Evolutionary conservation across 495 filamentous ascomycete species (phyloP).

Genomic region (Annulohypoxylon maeteangense): DNA sequence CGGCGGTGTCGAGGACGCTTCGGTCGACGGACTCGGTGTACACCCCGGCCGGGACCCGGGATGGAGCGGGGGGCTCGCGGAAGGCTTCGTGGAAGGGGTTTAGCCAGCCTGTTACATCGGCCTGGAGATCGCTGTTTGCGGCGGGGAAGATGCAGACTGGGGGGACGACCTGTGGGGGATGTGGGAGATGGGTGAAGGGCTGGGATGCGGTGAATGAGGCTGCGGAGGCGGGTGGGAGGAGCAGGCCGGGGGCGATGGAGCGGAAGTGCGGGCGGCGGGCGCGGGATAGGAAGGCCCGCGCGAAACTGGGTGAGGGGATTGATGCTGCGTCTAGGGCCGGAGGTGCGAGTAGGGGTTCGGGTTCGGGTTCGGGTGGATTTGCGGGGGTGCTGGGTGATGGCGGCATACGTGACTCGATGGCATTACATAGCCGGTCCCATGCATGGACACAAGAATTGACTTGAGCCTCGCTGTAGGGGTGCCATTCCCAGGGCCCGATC

Average conservation of each 20-base stretch:
- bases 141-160: slow-evolving; percentile 46
- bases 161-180: slow-evolving; percentile 21
- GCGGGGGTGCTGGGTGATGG: neutral
- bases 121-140: slow-evolving; percentile 23
- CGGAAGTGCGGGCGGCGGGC: slow-evolving; percentile 50
- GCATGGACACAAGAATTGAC: slow-evolving; percentile 27
- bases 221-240: slow-evolving; percentile 44
- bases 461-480: slow-evolving; percentile 38
- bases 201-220: slow-evolving; percentile 42
- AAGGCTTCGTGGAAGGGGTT: slow-evolving; percentile 27
- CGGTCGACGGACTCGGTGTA: slow-evolving; percentile 38
- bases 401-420: slow-evolving; percentile 38
- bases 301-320: slow-evolving; percentile 48
- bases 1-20: slow-evolving; percentile 19
- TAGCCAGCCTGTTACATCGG: slow-evolving; percentile 39
- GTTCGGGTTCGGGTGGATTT: neutral
- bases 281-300: slow-evolving; percentile 45
- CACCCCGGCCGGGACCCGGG: slow-evolving; percentile 28
- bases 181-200: slow-evolving; percentile 39
- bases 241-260: slow-evolving; percentile 51
- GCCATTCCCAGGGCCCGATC: slow-evolving; percentile 41
- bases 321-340: slow-evolving; percentile 46
- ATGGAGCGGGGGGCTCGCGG: slow-evolving; percentile 22
- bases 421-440: slow-evolving; percentile 33
- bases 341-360: slow-evolving; percentile 37